phyloP scores from a whole-genome alignment of 2,329 filamentous ascomycete genomes.

The Stagonosporopsis vannaccii region DNA sequence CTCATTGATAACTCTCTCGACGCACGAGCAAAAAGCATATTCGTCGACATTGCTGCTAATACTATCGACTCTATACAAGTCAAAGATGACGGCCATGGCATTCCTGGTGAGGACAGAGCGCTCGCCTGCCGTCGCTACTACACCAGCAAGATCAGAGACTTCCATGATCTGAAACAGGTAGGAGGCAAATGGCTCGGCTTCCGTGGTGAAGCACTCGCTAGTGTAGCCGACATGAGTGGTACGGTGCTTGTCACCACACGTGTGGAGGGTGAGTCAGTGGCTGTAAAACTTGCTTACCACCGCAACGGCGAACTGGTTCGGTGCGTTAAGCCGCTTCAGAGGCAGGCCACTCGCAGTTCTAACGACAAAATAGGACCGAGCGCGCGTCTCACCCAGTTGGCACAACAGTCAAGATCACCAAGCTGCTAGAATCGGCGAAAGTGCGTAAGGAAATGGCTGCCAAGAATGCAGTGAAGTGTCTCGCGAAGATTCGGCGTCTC shows the following conservation, averaged over 20 bases:
- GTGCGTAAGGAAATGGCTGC: constrained; percentile 67
- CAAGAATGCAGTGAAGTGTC: constrained; percentile 64
- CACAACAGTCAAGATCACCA: constrained; percentile 68
- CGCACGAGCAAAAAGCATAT: constrained; percentile 70
- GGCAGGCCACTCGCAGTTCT: not conserved
- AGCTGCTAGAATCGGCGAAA: constrained; percentile 67
- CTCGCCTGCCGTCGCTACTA: constrained; percentile 70
- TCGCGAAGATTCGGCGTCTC: constrained; percentile 66
- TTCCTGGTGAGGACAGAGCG: constrained; percentile 67
- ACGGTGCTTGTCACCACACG: constrained; percentile 68
- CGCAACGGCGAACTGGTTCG: constrained; percentile 58
- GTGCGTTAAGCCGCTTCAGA: constrained; percentile 30
- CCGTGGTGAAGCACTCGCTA: constrained; percentile 75
- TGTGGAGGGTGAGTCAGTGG: constrained; percentile 67
- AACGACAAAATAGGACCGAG: constrained; percentile 30
- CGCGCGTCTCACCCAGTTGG: constrained; percentile 66
- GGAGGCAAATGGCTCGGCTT: constrained; percentile 74
- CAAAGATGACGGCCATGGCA: constrained; percentile 71
- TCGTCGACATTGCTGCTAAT: constrained; percentile 69
- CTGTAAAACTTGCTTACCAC: constrained; percentile 60
- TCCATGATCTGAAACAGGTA: constrained; percentile 66
- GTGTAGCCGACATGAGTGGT: constrained; percentile 66
- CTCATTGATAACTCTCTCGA: constrained; percentile 80
- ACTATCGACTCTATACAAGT: constrained; percentile 74
- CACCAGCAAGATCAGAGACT: constrained; percentile 75